Evolutionary conservation across 768 basidiomycete genomes (phyloP), one percentile per base, ranked within the genome.

Genomic region (Kwoniella europaea): DNA sequence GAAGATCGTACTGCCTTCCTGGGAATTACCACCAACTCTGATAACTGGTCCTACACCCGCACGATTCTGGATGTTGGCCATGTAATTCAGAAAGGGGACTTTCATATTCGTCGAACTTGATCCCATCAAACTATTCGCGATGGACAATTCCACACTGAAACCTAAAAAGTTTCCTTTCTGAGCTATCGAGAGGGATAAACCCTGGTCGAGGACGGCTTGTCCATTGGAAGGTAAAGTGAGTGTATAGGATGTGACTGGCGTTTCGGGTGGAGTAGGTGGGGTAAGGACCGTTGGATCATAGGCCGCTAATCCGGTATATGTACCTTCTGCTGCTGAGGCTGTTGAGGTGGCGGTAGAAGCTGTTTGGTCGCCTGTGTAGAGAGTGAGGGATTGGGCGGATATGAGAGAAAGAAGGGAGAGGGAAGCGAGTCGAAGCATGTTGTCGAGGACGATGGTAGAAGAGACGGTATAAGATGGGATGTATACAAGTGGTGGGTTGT

Each of bases 21-120:
- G 92, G 0, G 90, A 89, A 82, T 93, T 93, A 57, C 92, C 92
- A 27, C 92, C 92, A 1, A 93, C 85, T 62, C 92, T 88, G 29
- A 87, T 76, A n/a, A 92, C 82, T 13, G 86, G 83, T 7, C 91
- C 88, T 1, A 82, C 76, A 2, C 91, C 91, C 3, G 88, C 87
- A 29, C 92, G 87, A 74, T 88, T 85, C 59, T 85, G 86, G n/a
- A 94, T 85, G 72, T 91, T 90, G 4, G 88, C 86, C 86, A 94
- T 88, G 41, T 92, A 85, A 79, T 93, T 93, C n/a, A 92, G 87
- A 84, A 92, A 92, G 0, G 87, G 85, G 9, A 85, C 89, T 87
- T 50, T 90, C 87, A 90, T 87, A 27, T 79, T 76, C 42, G 69
- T 74, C 9, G 88, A 86, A 74, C 63, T 73, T 9, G 68, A 72